Evolutionary conservation across 306 rosid genomes (phyloP), one percentile per base, ranked within the genome.

Genomic region (Canavalia gladiata): DNA sequence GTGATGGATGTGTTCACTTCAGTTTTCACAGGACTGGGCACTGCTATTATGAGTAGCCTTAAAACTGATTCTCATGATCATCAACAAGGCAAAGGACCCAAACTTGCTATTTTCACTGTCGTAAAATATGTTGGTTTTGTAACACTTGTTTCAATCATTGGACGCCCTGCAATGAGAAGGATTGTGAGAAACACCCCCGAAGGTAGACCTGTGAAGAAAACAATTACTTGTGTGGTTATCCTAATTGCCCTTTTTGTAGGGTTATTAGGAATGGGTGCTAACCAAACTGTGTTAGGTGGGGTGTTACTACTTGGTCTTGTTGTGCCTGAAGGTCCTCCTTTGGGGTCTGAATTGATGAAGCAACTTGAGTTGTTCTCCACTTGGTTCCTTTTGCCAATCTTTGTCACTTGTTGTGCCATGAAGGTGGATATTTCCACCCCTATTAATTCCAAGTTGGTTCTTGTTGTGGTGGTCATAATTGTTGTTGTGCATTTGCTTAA

Each of bases 251-350:
- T 90, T 3, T 2, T 0, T 0, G 29, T 18, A 0, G 84, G 78
- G n/a, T n/a, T 37, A 0, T 25, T 84, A 0, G 88, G 86, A 37
- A 0, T 6, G 0, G 7, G 4, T 0, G 3, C 37, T 12, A 39
- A 72, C 35, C 90, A 80, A 12, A 28, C 74, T 6, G 60, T 84
- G 41, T 8, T 81, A 31, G 76, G 69, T 8, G 94, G 97, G 1
- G 49, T 91, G 0, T 6, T 69, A 1, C 1, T 92, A 1, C 9
- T 87, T 5, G 97, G 97, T 8, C 73, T 92, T 79, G 75, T 74
- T 3, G 85, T 90, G 5, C 94, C 94, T 0, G 90, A 83, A 49
- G 97, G 97, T 82, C 90, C 88, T 25, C 92, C 92, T 0, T 8
- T 88, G 30, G 97, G 92, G 18, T 79, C 90, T 2, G 87, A 89